Evolutionary conservation across 164 flowering plant genomes (phyloP).

Genomic region (Macadamia tetraphylla): DNA sequence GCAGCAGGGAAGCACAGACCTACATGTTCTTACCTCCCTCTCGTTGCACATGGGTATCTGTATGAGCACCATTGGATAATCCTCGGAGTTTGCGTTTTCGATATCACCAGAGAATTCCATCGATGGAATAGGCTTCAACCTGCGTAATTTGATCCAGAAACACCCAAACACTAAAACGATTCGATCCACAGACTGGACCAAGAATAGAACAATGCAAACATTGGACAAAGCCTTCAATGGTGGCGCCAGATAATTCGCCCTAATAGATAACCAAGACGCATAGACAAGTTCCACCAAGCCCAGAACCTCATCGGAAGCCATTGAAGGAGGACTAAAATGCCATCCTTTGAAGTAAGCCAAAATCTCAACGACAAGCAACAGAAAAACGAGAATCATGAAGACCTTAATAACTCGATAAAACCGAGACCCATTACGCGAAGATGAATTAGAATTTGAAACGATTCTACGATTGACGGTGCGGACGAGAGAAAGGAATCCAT

Average conservation of each 20-base stretch:
- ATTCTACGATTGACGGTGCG: constrained; percentile 66
- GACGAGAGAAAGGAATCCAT: constrained; percentile 31
- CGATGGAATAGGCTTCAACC: constrained; percentile 42
- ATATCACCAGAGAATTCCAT: constrained; percentile 23
- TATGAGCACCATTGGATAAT: constrained; percentile 10
- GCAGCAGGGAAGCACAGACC: constrained; percentile 31
- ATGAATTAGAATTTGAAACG: constrained; percentile 10
- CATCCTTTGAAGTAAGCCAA: constrained; percentile 55
- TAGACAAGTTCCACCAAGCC: constrained; percentile 39
- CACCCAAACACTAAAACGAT: constrained; percentile 49
- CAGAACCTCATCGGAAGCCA: constrained; percentile 33
- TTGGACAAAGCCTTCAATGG: constrained; percentile 11
- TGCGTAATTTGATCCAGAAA: constrained; percentile 52
- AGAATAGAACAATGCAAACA: no score
- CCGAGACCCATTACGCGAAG: constrained; percentile 29
- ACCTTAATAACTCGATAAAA: constrained; percentile 51
- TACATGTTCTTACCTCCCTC: constrained; percentile 73
- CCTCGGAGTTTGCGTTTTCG: no score
- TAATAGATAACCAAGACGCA: constrained; percentile 44
- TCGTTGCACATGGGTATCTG: constrained; percentile 88
- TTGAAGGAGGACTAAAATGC: constrained; percentile 21
- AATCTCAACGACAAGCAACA: constrained; percentile 54
- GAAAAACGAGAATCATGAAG: constrained; percentile 39
- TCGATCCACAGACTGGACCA: constrained; percentile 36
- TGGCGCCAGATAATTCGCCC: constrained; percentile 64